phyloP scores from a whole-genome alignment of 108 stramenopile genomes.

The Conticribra guillardii region DNA sequence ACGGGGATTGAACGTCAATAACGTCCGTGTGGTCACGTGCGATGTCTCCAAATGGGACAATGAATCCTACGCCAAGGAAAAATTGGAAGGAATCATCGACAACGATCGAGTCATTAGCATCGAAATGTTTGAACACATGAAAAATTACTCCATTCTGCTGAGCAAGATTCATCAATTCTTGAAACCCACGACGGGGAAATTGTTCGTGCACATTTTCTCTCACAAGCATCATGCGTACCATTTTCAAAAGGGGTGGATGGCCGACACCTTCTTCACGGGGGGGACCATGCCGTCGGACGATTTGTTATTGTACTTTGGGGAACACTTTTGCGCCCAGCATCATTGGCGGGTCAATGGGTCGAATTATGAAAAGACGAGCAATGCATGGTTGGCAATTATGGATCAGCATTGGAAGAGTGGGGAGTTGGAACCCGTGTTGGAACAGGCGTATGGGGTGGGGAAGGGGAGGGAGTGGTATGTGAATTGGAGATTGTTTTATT shows the following conservation, averaged over 20 bases:
- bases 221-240: constrained; percentile 90
- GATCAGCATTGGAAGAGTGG: constrained; percentile 83
- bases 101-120: constrained; percentile 91
- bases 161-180: constrained; percentile 83
- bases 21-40: constrained; percentile 89
- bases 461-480: constrained; percentile 84
- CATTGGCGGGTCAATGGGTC: constrained; percentile 95
- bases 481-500: constrained; percentile 96
- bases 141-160: constrained; percentile 91
- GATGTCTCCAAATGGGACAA: constrained; percentile 61
- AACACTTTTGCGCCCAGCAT: constrained; percentile 53
- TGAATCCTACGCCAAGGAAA: constrained; percentile 52
- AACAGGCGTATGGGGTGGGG: constrained; percentile 81
- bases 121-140: constrained; percentile 99
- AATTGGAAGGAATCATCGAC: constrained; percentile 61
- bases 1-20: constrained; percentile 77
- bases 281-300: constrained; percentile 95
- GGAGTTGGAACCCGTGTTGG: constrained; percentile 63
- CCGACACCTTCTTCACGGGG: constrained; percentile 83
- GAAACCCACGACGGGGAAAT: constrained; percentile 65
- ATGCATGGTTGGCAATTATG: constrained; percentile 90
- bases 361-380: constrained; percentile 90
- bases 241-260: constrained; percentile 96
- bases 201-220: constrained; percentile 96
- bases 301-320: constrained; percentile 91